These are phyloP conservation scores for Trichoderma parareesei DNA, from an alignment of 495 filamentous ascomycete genomes.

Conservation along the genomic window DNA sequence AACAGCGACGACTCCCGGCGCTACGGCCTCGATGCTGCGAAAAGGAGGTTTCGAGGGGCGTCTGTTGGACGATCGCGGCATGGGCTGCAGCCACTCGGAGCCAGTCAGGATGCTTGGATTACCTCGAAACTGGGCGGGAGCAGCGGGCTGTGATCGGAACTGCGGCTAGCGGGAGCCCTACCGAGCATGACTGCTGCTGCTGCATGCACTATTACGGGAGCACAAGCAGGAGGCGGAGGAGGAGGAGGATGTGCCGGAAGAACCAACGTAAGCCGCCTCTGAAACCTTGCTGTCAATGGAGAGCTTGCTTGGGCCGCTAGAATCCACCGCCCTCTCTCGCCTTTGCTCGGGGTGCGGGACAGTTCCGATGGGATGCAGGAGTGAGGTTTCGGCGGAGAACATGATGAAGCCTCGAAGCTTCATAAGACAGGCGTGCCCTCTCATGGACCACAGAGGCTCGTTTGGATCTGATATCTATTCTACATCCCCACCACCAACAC, in stretches of 20 bases:
- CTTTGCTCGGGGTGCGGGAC: background rate
- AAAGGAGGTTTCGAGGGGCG: background rate
- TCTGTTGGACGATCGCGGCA: background rate
- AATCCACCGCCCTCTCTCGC: background rate
- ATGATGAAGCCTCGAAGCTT: background rate
- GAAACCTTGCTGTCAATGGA: background rate
- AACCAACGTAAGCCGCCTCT: conserved; percentile 6
- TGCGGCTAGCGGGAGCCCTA: background rate
- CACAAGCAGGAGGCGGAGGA: too few relatives aligned
- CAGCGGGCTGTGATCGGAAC: background rate
- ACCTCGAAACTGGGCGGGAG: background rate
- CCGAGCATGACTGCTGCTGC: too few relatives aligned
- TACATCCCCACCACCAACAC: too few relatives aligned
- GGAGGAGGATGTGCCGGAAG: too few relatives aligned
- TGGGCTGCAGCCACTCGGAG: background rate
- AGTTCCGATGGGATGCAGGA: background rate
- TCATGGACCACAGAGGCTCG: background rate
- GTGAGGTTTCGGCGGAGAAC: background rate
- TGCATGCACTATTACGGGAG: too few relatives aligned
- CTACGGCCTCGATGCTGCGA: background rate
- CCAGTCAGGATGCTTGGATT: background rate
- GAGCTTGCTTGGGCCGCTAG: background rate
- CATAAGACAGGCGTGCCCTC: background rate
- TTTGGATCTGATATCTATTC: background rate
- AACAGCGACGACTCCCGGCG: background rate